Evolutionary conservation across 129 eudicot species (phyloP).

Genomic region (Lonicera japonica): DNA sequence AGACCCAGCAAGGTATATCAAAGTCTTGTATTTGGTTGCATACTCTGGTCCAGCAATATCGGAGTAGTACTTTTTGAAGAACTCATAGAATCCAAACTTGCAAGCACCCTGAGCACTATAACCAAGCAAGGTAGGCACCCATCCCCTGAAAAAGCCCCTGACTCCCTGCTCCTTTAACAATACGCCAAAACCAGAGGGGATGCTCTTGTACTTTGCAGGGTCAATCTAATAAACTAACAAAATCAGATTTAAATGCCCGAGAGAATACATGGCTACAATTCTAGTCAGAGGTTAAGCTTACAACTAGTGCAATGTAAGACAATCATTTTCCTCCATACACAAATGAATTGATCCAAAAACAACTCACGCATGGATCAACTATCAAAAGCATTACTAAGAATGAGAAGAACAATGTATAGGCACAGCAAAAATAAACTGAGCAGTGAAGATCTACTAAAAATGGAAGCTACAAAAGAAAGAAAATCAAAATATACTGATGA

Average conservation of each 20-base stretch:
- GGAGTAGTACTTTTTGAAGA: conserved; percentile 87
- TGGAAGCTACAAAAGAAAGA: no score
- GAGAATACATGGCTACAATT: background rate
- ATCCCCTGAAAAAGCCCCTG: conserved; percentile 75
- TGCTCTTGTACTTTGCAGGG: conserved; percentile 78
- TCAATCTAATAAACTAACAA: conserved; percentile 47
- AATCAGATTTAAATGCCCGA: background rate
- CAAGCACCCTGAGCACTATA: conserved; percentile 95
- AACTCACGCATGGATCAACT: background rate
- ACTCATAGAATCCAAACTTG: conserved; percentile 87
- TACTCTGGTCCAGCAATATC: conserved; percentile 83
- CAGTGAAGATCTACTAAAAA: background rate
- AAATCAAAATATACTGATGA: no score
- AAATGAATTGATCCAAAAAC: no score
- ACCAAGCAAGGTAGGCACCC: conserved; percentile 81
- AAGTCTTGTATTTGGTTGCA: conserved; percentile 79
- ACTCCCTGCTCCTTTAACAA: conserved; percentile 73
- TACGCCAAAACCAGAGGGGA: conserved; percentile 76
- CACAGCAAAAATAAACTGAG: background rate
- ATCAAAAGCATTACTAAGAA: background rate
- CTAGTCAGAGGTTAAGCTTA: background rate
- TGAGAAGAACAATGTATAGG: background rate
- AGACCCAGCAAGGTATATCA: conserved; percentile 84
- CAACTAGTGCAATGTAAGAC: background rate
- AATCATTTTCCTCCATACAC: background rate